These are phyloP conservation scores for Sclerotinia subarctica DNA, from an alignment of 2,329 filamentous ascomycete species.

Conservation along the genomic window DNA sequence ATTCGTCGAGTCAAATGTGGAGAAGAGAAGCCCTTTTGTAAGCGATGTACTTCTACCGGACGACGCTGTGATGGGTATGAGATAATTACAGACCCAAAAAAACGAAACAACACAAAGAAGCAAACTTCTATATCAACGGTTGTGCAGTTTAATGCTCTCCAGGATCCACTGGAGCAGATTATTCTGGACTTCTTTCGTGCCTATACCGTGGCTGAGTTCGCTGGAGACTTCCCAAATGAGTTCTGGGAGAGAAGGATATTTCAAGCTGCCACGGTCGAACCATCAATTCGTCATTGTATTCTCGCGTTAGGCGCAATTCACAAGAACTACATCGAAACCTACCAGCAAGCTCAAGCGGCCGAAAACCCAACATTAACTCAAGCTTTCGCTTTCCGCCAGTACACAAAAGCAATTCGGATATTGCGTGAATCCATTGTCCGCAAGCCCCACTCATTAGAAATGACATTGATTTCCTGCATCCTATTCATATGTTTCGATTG, in stretches of 20 bases:
- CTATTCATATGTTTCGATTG: slow-evolving; percentile 63
- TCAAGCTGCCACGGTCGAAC: slow-evolving; percentile 29
- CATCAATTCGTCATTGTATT: slow-evolving; percentile 33
- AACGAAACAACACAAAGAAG: not conserved
- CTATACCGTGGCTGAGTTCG: slow-evolving; percentile 30
- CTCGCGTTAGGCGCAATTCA: slow-evolving; percentile 37
- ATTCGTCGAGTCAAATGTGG: slow-evolving; percentile 37
- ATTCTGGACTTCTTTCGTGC: slow-evolving; percentile 31
- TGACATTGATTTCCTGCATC: slow-evolving; percentile 59
- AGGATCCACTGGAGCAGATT: slow-evolving; percentile 30
- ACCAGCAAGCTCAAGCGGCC: slow-evolving; percentile 42
- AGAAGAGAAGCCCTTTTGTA: slow-evolving; percentile 36
- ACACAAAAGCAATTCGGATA: slow-evolving; percentile 51
- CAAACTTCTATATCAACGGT: not conserved
- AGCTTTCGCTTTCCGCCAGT: slow-evolving; percentile 55
- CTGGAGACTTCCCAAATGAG: slow-evolving; percentile 31
- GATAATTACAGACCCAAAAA: slow-evolving; percentile 6
- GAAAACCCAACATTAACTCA: slow-evolving; percentile 15
- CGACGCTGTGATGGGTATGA: slow-evolving; percentile 37
- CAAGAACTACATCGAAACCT: slow-evolving; percentile 40
- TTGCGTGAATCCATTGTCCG: slow-evolving; percentile 33
- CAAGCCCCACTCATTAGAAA: slow-evolving; percentile 29
- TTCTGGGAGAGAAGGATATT: slow-evolving; percentile 34
- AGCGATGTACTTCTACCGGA: slow-evolving; percentile 35
- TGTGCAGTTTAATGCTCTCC: slow-evolving; percentile 1